Percentiles rank a stretch among this genome's conserved stretches.
Evolutionary conservation across 345 rosid species (phyloP).

Genomic region (Passiflora organensis): DNA sequence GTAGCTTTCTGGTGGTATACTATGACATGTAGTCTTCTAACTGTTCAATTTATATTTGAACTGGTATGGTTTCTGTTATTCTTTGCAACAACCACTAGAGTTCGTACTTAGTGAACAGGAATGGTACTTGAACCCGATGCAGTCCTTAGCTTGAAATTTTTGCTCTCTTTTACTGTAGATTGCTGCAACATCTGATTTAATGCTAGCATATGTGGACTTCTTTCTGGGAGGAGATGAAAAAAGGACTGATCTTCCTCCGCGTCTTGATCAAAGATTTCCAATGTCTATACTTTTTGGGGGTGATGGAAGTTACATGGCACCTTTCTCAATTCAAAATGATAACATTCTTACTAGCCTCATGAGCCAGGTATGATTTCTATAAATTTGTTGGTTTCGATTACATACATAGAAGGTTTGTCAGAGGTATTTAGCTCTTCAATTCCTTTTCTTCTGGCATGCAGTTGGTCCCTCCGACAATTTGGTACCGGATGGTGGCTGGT

Average conservation of each 20-base stretch:
- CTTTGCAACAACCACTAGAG: too few relatives aligned
- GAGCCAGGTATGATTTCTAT: conserved; percentile 59
- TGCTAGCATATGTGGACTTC: conserved; percentile 95
- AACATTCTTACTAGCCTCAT: conserved; percentile 82
- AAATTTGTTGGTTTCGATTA: not conserved
- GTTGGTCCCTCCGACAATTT: conserved; percentile 80
- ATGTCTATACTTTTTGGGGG: conserved; percentile 87
- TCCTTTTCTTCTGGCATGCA: conserved; percentile 30
- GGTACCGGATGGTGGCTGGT: conserved; percentile 97
- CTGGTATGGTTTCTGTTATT: too few relatives aligned
- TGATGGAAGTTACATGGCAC: conserved; percentile 97
- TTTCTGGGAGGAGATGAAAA: conserved; percentile 99
- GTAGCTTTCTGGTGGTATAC: too few relatives aligned
- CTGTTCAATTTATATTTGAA: too few relatives aligned
- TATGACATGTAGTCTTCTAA: too few relatives aligned
- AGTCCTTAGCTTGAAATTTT: conserved; percentile 6
- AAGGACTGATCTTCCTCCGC: conserved; percentile 86
- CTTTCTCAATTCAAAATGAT: conserved; percentile 89
- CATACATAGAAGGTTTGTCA: not conserved
- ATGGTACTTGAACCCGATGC: not conserved
- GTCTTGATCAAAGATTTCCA: conserved; percentile 69
- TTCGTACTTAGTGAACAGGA: too few relatives aligned
- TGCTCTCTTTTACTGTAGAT: conserved; percentile 42
- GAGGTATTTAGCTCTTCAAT: conserved; percentile 4
- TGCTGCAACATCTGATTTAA: conserved; percentile 88